Evolutionary conservation across 2,329 filamentous ascomycete genomes (phyloP).

Genomic region (Tricladium varicosporioides): DNA sequence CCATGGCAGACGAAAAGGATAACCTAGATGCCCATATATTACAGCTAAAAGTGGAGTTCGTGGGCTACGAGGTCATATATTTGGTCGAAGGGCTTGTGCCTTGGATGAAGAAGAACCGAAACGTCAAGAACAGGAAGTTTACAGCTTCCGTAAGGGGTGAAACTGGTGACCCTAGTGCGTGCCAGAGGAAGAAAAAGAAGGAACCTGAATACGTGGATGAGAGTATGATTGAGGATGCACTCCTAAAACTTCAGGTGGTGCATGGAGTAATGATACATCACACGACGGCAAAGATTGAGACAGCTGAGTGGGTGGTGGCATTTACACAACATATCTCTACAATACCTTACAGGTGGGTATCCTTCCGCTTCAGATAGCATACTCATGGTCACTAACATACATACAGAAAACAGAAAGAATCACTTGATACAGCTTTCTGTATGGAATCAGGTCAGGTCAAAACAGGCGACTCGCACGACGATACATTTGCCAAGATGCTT

Average conservation of each 20-base stretch:
- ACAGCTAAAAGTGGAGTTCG: slow-evolving; percentile 53
- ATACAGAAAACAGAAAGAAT: slow-evolving; percentile 40
- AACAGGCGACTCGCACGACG: slow-evolving; percentile 60
- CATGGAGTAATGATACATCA: slow-evolving; percentile 70
- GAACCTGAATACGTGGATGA: slow-evolving; percentile 58
- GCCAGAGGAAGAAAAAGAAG: slow-evolving; percentile 39
- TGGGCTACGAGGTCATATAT: slow-evolving; percentile 58
- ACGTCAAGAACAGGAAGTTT: slow-evolving; percentile 65
- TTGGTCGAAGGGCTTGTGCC: slow-evolving; percentile 66
- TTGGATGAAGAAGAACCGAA: slow-evolving; percentile 69
- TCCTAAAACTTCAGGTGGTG: slow-evolving; percentile 67
- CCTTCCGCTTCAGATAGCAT: too few relatives aligned
- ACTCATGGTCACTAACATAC: not conserved
- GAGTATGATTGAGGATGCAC: slow-evolving; percentile 66
- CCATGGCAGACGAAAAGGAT: slow-evolving; percentile 44
- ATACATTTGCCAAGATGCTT: slow-evolving; percentile 74
- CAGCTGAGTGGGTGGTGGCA: slow-evolving; percentile 67
- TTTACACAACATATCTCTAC: slow-evolving; percentile 80
- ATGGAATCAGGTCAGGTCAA: slow-evolving; percentile 78
- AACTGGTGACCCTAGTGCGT: slow-evolving; percentile 31
- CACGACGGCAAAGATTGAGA: slow-evolving; percentile 57
- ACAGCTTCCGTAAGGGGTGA: slow-evolving; percentile 59
- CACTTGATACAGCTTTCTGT: slow-evolving; percentile 63
- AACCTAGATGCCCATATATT: slow-evolving; percentile 59
- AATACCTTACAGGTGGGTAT: slow-evolving; percentile 63